Evolutionary conservation across 1,284 basidiomycete species (phyloP).

Genomic region (Sporisorium iseilematis-ciliati): DNA sequence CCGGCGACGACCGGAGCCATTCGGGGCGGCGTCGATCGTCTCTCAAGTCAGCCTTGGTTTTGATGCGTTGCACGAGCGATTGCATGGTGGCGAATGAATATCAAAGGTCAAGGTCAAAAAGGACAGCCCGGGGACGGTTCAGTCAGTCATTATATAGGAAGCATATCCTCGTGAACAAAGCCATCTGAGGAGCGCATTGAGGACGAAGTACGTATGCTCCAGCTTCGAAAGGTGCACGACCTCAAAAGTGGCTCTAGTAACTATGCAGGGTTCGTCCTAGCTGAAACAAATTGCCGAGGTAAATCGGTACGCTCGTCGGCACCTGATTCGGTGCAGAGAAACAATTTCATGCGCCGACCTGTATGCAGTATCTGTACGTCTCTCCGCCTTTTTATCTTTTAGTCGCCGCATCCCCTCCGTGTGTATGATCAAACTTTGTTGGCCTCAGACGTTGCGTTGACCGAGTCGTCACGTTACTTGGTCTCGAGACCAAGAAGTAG

Average conservation of each 20-base stretch:
- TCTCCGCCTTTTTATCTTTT: neutral
- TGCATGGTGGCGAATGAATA: neutral
- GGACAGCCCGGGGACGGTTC: neutral
- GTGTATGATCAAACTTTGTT: no score
- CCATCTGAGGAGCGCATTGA: no score
- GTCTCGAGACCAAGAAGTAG: no score
- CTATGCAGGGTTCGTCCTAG: no score
- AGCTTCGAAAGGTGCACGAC: no score
- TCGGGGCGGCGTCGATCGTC: slow-evolving; percentile 2
- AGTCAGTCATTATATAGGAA: neutral
- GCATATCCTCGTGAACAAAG: neutral
- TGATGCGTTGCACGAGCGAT: neutral
- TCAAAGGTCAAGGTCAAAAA: neutral
- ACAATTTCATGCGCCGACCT: no score
- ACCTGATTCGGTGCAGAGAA: neutral
- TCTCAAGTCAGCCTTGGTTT: neutral
- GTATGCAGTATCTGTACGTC: no score
- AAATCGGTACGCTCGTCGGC: neutral
- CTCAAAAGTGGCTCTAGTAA: no score
- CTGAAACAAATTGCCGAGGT: neutral
- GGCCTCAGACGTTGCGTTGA: no score
- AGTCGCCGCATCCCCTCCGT: no score
- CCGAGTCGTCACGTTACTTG: no score
- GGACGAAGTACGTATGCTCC: no score
- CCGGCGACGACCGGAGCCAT: neutral